Evolutionary conservation across 2,329 filamentous ascomycete species (phyloP), one percentile per base, ranked within the genome.

Genomic region (Pseudogymnoascus sp.): DNA sequence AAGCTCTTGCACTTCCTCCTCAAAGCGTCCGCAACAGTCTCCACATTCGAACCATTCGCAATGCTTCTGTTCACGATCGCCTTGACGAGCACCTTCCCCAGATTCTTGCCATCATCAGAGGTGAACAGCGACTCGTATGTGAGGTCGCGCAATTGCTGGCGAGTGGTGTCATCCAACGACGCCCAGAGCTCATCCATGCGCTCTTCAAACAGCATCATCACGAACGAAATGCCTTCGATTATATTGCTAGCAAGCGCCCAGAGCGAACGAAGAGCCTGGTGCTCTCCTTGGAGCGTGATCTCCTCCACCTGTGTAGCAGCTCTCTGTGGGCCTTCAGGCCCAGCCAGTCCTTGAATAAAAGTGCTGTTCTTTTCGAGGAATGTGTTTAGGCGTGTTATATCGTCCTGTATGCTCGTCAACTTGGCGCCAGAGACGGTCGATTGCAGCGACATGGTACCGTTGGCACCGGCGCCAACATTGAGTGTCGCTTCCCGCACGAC

Each of bases 1-100:
- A 99, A 99, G 76, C 90, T 97, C 66, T 95, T 96, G 70, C 95
- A 99, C 70, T 93, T 86, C 69, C 95, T 84, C 56, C 95, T 85
- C 60, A 99, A 79, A n/a, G 93, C 91, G 75, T 99, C 95, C 0
- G 95, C 93, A 23, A 99, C 92, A 0, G 93, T 97, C 77, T 99
- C 96, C 19, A 99, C 93, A 67, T 97, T 99, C 4, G 93, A 93
- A 9, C 96, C 95, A 71, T 91, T 96, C 64, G 93, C 90, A 70
- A 99, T 99, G 74, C 96, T 99, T 71, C 93, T 88, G 75, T 97
- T 97, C 62, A 99, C 95, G 71, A 99, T 97, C 0, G 93, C 92
- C 75, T 97, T 99, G 63, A 99, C 95, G 1, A 99, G 81, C 63
- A 96, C 84, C 75, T 96, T 97, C 2, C 93, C 96, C 23, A 97